A percentile compares a stretch with the other conserved stretches of the same genome.
Conservation (phyloP, 805 yeast genomes). For the Sugiyamaella qingdaonensis region DNA sequence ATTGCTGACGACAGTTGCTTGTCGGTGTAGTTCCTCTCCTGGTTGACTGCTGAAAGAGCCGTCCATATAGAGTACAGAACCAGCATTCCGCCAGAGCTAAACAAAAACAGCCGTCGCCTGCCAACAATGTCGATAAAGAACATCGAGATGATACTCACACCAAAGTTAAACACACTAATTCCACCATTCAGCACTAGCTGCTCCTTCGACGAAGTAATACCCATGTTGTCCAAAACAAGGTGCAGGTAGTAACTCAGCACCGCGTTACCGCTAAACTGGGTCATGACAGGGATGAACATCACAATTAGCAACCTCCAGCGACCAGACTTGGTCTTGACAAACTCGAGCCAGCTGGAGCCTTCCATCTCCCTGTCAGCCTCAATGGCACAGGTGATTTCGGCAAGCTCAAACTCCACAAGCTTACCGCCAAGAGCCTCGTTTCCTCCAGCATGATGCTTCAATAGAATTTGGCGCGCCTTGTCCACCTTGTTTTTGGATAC, state of each 20-base stretch:
- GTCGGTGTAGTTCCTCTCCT: constrained; percentile 4
- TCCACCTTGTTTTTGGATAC: constrained; percentile 38
- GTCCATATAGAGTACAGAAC: constrained; percentile 35
- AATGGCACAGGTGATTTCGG: constrained; percentile 1
- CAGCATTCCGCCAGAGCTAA: background rate
- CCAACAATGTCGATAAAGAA: constrained; percentile 4
- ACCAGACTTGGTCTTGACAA: constrained; percentile 3
- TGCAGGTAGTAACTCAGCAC: constrained; percentile 41
- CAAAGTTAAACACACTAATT: constrained; percentile 5
- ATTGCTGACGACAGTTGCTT: constrained; percentile 7
- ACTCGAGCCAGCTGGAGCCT: constrained; percentile 2
- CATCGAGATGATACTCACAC: constrained; percentile 6
- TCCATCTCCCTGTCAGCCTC: background rate
- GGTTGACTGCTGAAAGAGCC: constrained; percentile 10
- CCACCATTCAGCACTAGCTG: constrained; percentile 14
- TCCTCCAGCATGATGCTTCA: constrained; percentile 20
- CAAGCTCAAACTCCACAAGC: constrained; percentile 16
- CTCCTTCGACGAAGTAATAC: constrained; percentile 37
- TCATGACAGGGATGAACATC: constrained; percentile 8
- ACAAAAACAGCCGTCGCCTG: background rate
- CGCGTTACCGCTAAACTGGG: constrained; percentile 18
- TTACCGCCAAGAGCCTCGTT: constrained; percentile 7
- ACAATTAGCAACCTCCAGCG: constrained; percentile 6
- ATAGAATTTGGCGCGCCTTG: constrained; percentile 36
- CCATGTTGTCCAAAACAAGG: constrained; percentile 50